Conservation (phyloP, 2,329 filamentous ascomycete genomes). For the Pseudopyricularia cyperi region DNA sequence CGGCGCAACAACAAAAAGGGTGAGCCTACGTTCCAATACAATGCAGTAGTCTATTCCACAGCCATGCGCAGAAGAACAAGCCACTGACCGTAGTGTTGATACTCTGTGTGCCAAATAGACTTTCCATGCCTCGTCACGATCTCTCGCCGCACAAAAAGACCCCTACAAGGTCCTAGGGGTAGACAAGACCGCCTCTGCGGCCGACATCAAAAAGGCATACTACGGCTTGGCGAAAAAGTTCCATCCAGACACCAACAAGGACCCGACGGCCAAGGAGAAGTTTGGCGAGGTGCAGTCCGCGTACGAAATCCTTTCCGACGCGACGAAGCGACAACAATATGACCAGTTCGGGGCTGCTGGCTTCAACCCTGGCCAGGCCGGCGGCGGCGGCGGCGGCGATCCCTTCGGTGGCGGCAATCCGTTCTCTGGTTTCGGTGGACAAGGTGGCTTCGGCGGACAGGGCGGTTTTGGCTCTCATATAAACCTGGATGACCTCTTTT, state of each 20-base stretch:
- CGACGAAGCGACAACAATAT: conserved; percentile 84
- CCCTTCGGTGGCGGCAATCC: conserved; percentile 34
- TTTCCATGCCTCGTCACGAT: conserved; percentile 47
- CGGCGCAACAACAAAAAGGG: not conserved
- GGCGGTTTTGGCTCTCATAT: conserved; percentile 71
- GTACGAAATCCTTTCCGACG: conserved; percentile 86
- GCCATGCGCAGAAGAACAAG: too few relatives aligned
- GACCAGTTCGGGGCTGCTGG: conserved; percentile 83
- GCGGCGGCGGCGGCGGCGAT: conserved; percentile 33
- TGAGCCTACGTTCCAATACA: not conserved
- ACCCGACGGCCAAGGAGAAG: conserved; percentile 81
- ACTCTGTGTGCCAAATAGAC: conserved; percentile 21
- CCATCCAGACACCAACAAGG: conserved; percentile 97
- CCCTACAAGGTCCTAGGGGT: conserved; percentile 85
- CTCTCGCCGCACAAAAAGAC: conserved; percentile 47
- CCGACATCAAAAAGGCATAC: conserved; percentile 97
- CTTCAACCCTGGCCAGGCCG: conserved; percentile 64
- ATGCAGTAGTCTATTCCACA: too few relatives aligned
- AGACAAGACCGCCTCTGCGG: conserved; percentile 61
- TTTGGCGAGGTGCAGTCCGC: conserved; percentile 88
- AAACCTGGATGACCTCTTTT: conserved; percentile 94
- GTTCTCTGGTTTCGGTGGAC: conserved; percentile 41
- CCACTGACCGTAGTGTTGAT: too few relatives aligned
- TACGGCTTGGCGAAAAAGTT: conserved; percentile 96
- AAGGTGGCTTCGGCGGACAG: conserved; percentile 28